phyloP scores from a whole-genome alignment of 2,329 filamentous ascomycete species.

The Sporothrix brunneoviolacea region DNA sequence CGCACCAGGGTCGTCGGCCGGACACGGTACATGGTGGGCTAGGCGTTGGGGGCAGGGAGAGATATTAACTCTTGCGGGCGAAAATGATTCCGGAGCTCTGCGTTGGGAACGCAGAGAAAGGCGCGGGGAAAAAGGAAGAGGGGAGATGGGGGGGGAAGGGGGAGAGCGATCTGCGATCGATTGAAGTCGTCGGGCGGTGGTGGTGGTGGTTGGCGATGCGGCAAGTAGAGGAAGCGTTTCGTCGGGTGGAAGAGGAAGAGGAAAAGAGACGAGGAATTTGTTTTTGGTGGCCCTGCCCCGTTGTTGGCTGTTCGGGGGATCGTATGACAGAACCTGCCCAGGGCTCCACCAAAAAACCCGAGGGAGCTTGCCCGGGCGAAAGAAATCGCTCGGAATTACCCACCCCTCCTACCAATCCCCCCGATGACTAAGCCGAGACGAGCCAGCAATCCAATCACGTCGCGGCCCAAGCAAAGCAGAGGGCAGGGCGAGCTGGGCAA shows the following conservation, averaged over 20 bases:
- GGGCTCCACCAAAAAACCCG: slow-evolving; percentile 17
- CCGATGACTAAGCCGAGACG: slow-evolving; percentile 6
- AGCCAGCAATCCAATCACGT: slow-evolving; percentile 11
- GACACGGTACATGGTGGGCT: slow-evolving; percentile 47
- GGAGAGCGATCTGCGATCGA: slow-evolving; percentile 5
- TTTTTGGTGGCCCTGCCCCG: not conserved
- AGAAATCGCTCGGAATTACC: slow-evolving; percentile 21
- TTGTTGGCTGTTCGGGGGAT: slow-evolving; percentile 10
- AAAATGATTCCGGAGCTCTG: slow-evolving; percentile 10
- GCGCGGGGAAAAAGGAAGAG: not conserved
- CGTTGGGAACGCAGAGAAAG: not conserved
- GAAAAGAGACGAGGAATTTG: slow-evolving; percentile 8
- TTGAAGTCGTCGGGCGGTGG: not conserved
- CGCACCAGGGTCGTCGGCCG: slow-evolving; percentile 47
- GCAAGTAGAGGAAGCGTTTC: not conserved
- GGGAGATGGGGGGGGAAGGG: not conserved
- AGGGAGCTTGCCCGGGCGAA: slow-evolving; percentile 18
- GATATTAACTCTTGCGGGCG: not conserved
- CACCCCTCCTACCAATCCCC: slow-evolving; percentile 5
- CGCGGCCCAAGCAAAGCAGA: slow-evolving; percentile 1
- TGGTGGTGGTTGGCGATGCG: slow-evolving; percentile 4
- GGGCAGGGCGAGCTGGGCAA: too few relatives aligned
- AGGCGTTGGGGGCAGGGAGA: not conserved
- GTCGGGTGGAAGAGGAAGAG: slow-evolving; percentile 16
- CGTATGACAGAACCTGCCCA: slow-evolving; percentile 19